Conservation (phyloP, 2,329 filamentous ascomycete species). For the Huntiella abstrusa region DNA sequence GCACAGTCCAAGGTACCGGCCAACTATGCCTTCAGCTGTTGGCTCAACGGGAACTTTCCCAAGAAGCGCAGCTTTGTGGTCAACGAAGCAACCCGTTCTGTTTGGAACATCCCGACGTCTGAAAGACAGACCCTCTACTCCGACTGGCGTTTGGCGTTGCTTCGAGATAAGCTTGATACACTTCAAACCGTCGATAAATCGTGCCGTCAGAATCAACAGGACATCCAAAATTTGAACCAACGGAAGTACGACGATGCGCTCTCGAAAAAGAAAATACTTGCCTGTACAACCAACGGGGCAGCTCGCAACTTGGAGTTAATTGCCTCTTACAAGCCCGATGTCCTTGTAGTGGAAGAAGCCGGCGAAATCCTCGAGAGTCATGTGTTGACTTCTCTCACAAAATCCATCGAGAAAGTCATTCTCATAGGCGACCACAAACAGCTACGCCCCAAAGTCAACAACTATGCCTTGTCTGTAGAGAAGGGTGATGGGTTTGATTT, state of each 20-base stretch:
- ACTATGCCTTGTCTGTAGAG: slow-evolving; percentile 41
- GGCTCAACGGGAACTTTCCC: slow-evolving; percentile 28
- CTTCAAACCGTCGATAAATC: slow-evolving; percentile 21
- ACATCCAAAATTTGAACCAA: slow-evolving; percentile 25
- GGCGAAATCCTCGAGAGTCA: slow-evolving; percentile 47
- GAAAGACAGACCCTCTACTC: slow-evolving; percentile 20
- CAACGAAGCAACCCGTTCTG: slow-evolving; percentile 13
- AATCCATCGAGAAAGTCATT: slow-evolving; percentile 41
- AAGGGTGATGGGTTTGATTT: slow-evolving; percentile 25
- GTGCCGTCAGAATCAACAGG: slow-evolving; percentile 24
- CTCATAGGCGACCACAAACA: slow-evolving; percentile 60
- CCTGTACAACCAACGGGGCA: slow-evolving; percentile 51
- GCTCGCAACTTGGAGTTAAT: slow-evolving; percentile 41
- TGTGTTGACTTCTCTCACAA: slow-evolving; percentile 38
- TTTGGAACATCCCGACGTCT: slow-evolving; percentile 34
- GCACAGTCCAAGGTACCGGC: no score
- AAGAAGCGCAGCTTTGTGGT: slow-evolving; percentile 22
- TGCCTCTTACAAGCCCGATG: slow-evolving; percentile 31
- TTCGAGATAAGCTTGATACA: slow-evolving; percentile 29
- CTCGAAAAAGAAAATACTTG: slow-evolving; percentile 40
- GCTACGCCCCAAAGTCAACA: slow-evolving; percentile 46
- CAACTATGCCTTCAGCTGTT: slow-evolving; percentile 35
- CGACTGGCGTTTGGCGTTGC: slow-evolving; percentile 26
- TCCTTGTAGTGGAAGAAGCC: slow-evolving; percentile 52
- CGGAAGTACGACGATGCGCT: slow-evolving; percentile 27